Conservation (phyloP, 305 asterid species). For the Caryopteris hybrid region DNA sequence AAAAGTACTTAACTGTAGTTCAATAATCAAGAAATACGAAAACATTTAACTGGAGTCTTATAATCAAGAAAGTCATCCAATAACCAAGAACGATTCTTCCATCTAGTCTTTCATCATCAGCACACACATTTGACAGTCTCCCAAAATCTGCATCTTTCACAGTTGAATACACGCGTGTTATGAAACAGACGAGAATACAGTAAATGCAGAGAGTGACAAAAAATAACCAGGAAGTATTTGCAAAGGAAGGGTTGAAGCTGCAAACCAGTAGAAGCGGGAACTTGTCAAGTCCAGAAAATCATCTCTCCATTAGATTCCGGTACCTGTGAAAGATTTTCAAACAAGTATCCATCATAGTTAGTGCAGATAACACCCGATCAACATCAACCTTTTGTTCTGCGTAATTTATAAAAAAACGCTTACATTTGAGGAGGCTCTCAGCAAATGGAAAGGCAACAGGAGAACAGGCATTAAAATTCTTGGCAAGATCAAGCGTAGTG, state of each 20-base stretch:
- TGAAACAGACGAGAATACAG: neutral
- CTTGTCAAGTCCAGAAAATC: neutral
- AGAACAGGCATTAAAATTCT: neutral
- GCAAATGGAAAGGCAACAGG: constrained; percentile 20
- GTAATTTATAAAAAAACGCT: neutral
- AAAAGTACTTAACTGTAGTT: no score
- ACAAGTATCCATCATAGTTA: neutral
- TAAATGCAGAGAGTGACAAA: no score
- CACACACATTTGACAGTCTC: neutral
- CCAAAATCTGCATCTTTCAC: neutral
- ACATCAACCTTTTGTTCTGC: no score
- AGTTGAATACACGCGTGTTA: neutral
- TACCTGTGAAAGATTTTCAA: constrained; percentile 11
- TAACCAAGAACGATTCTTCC: neutral
- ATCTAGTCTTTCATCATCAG: neutral
- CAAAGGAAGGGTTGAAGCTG: neutral
- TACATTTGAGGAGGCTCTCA: constrained; percentile 25
- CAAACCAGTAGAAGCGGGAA: neutral
- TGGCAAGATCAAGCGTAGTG: neutral
- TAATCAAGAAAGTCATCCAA: neutral
- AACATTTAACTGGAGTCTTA: no score
- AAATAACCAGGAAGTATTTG: neutral
- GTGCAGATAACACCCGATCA: no score
- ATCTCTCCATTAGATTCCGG: neutral
- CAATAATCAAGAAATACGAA: no score